Evolutionary conservation across 805 yeast species (phyloP).

Genomic region (Torulaspora microellipsoides): DNA sequence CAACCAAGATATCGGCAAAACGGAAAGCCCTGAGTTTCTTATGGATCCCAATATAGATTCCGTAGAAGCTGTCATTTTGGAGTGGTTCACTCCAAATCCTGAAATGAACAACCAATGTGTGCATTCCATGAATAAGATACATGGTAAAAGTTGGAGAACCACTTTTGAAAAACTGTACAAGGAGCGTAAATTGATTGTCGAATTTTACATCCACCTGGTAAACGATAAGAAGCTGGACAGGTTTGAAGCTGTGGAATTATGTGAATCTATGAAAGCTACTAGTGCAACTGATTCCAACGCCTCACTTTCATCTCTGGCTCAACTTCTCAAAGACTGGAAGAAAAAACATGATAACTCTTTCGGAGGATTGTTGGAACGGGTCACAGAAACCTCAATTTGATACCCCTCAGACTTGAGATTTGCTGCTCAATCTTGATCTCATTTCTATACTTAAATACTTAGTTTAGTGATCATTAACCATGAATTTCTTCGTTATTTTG

Average conservation of each 20-base stretch:
- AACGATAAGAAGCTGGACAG: conserved; percentile 22
- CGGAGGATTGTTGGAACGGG: conserved; percentile 7
- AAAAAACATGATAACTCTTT: conserved; percentile 16
- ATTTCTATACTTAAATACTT: too few species aligned
- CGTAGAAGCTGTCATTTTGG: conserved; percentile 29
- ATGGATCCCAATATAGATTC: conserved; percentile 18
- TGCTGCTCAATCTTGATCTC: too few species aligned
- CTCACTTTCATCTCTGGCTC: conserved; percentile 15
- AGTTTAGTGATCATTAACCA: too few species aligned
- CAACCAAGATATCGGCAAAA: conserved; percentile 1
- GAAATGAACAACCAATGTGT: conserved; percentile 26
- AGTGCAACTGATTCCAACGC: conserved; percentile 4
- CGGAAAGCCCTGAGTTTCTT: conserved; percentile 9
- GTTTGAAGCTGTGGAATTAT: conserved; percentile 25
- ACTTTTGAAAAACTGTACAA: conserved; percentile 22
- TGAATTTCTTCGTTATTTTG: too few species aligned
- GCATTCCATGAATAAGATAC: conserved; percentile 31
- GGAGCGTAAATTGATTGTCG: conserved; percentile 29
- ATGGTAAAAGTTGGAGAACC: conserved; percentile 29
- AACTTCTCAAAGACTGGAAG: conserved; percentile 24
- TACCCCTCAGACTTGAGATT: too few species aligned
- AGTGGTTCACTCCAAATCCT: conserved; percentile 35
- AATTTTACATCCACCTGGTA: conserved; percentile 30
- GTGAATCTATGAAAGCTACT: conserved; percentile 17
- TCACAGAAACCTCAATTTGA: background rate